Base-by-base conservation (phyloP, 768 basidiomycete species). In the Lactarius hengduanensis region DNA sequence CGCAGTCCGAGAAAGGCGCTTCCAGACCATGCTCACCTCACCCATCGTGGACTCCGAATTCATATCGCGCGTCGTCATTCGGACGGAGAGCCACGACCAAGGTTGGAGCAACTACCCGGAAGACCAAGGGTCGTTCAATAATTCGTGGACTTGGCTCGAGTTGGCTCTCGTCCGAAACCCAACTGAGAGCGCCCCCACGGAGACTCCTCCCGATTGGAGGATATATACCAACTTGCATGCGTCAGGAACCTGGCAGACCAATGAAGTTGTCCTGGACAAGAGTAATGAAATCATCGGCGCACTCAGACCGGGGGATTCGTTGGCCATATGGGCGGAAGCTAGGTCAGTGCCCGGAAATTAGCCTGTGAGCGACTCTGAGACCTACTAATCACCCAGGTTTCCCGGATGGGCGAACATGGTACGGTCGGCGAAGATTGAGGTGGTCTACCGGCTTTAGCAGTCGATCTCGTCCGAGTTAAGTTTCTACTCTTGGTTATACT, bases 41-140 rank as follows among this genome's bases (percentile, higher is more conserved):
- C 22, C 38, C 13, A 28, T 53, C 11, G 40, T 18, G 18, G 28
- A 56, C 20, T 56, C 55, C 16, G 11, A 45, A 26, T 50, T 41
- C 28, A 61, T 61, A 47, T 38, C 41, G 26, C 36, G 22, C 40
- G 43, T 61, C 38, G 41, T 36, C n/a, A 61, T 61, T 41, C 30
- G 20, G 30, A 50, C 60, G 43, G 40, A 61, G 60, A 61, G 60
- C 8, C 60, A 61, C 60, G 43, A 61, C 50, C 40, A 61, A 61
- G 60, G 41, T 18, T 61, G 60, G 60, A 61, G 60, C 28, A 50
- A 28, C 60, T 22, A 32, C 34, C 38, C 41, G 43, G 13, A 8
- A 45, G 60, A 47, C 28, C 28, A 50, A n/a, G 60, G 41, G 13
- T 50, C 60, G 41, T 53, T 41, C 43, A 61, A 61, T 34, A 61